Evolutionary conservation across 345 rosid genomes (phyloP), one percentile per base, ranked within the genome.

Genomic region (Populus alba): DNA sequence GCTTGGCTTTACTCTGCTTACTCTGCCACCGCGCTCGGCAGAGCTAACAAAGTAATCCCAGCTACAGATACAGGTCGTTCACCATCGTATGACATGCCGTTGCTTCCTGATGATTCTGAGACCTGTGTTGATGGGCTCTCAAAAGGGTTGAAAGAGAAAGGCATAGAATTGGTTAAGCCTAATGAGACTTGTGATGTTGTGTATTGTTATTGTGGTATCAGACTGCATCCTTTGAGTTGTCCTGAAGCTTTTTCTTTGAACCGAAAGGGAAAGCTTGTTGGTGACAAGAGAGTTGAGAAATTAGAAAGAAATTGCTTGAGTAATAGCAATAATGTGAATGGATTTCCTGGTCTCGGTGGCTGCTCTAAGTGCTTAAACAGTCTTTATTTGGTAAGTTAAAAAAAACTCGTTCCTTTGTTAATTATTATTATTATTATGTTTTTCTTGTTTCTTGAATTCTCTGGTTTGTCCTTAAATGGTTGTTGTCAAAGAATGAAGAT

Each of bases 51-150:
- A 69, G 76, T 53, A 65, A 47, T 38, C 22, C 72, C 67, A 1
- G 71, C 84, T 0, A 79, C 80, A 7, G 65, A 70, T 7, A 76
- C 72, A 2, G 84, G 73, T 38, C 82, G 75, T 18, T 9, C 83
- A 4, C 68, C 84, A 16, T 75, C 86, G 6, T 90, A 91, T 55
- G 94, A 95, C 76, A 77, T 90, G 89, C 99, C 99, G 13, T 61
- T 92, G 81, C 90, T 95, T 33, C 99, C 99, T 1, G 98, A 93
- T 39, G 99, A 95, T 77, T 93, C 99, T 35, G 99, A 95, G 86
- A 91, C 97, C 10, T 95, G 99, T 79, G 93, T 92, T 20, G 96
- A 92, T 35, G 91, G 38, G 97, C 90, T 78, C 8, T 70, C 72
- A 5, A 91, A 88, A 57, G 91, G 91, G 16, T 57, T 95, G 86